Base-by-base conservation (phyloP, 805 yeast species). In the Starmera quercuum region DNA sequence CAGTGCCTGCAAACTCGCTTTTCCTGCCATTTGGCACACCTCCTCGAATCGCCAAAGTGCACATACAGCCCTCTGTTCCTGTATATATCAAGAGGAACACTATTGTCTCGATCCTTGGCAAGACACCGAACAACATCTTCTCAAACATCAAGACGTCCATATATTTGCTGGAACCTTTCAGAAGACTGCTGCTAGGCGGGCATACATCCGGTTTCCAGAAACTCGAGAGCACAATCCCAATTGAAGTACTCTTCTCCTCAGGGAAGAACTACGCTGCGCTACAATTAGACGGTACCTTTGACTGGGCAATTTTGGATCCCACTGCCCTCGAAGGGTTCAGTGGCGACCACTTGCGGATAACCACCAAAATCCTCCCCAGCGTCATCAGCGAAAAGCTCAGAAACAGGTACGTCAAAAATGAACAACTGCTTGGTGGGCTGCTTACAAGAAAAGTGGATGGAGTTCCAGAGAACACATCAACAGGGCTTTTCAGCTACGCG, bases 31-130 rank as follows among this genome's bases (percentile, higher is more conserved):
- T 75, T 35, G 79, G 78, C 6, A 54, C 51, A 5, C 70, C 77
- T 2, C 66, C 71, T 16, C 58, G 75, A 0, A 59, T 74, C 0
- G 52, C 75, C 16, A 59, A 71, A 6, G 50, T 75, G n/a, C 56
- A 64, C 1, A 48, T 72, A n/a, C 77, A 79, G 1, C 76, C 84
- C 1, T 75, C 83, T 0, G 56, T 73, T 1, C 82, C 83, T 0
- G 53, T 75, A 2, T 59, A 61, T 39, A 53, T 75, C 10, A 61
- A 67, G 26, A 59, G 64, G 26, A 71, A 75, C 3, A 62, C 80
- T 0, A 47, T 78, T 20, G 52, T 78, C 32, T 60, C 78, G 3
- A 51, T 77, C 2, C 71, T 64, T 39, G 66, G 66, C 12, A 41
- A 42, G 6, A 28, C 53, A 2, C 14, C 32, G 13, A 8, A 34